Percentiles rank a stretch among this genome's conserved stretches.
Evolutionary conservation across 2,329 filamentous ascomycete species (phyloP).

Genomic region (Mariannaea sp.): DNA sequence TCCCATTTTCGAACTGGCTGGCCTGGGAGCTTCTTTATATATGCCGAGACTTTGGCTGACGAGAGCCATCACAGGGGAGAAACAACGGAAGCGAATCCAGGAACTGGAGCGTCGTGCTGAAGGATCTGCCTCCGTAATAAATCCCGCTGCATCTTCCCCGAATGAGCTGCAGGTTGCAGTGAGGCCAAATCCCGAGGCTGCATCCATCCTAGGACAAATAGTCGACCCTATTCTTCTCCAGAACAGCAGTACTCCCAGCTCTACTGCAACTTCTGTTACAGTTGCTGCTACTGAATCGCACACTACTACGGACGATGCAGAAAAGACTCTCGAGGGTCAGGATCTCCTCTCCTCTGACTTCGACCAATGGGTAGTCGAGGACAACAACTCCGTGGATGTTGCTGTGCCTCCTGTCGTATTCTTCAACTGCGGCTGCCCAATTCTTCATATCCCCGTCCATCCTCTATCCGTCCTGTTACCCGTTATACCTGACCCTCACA

Average conservation of each 20-base stretch:
- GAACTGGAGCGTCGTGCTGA: constrained; percentile 35
- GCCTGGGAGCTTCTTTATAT: background rate
- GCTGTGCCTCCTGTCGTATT: constrained; percentile 18
- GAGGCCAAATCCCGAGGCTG: background rate
- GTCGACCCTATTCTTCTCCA: constrained; percentile 29
- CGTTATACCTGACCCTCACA: constrained; percentile 32
- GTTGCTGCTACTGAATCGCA: constrained; percentile 7
- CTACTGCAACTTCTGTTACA: too few species aligned
- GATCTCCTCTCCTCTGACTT: constrained; percentile 16
- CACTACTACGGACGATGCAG: background rate
- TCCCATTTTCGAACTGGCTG: too few species aligned
- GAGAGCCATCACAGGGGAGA: constrained; percentile 36
- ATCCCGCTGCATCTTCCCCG: background rate
- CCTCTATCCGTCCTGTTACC: constrained; percentile 29
- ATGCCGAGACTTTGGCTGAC: constrained; percentile 25
- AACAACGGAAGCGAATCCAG: constrained; percentile 35
- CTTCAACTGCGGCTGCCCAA: constrained; percentile 36
- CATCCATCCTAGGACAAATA: constrained; percentile 8
- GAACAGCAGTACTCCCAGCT: background rate
- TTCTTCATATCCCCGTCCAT: constrained; percentile 31
- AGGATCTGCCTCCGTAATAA: background rate
- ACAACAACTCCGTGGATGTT: constrained; percentile 7
- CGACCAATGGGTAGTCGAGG: constrained; percentile 26
- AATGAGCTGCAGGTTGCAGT: background rate
- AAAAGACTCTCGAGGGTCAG: constrained; percentile 5